A percentile compares a stretch with the other conserved stretches of the same genome.
These are phyloP conservation scores for Trifolium dubium DNA, from an alignment of 306 rosid species.

Conservation along the genomic window DNA sequence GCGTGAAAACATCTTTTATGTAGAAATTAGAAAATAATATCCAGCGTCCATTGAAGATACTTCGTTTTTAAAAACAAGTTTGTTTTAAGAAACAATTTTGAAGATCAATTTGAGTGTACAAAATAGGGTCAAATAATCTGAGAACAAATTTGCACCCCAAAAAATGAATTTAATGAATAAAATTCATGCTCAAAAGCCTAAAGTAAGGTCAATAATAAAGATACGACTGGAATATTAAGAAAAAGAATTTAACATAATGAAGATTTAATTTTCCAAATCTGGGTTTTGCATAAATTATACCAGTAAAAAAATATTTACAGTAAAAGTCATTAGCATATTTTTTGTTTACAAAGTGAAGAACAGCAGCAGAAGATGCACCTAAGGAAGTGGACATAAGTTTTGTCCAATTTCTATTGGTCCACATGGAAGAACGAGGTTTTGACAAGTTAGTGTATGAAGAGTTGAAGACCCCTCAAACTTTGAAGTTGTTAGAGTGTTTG, in stretches of 20 bases:
- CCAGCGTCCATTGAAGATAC: slow-evolving; percentile 30
- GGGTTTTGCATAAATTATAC: slow-evolving; percentile 1
- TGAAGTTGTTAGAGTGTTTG: background rate
- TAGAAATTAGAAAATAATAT: slow-evolving; percentile 43
- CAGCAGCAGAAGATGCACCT: background rate
- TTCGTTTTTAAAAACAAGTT: slow-evolving; percentile 31
- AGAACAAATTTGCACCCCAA: slow-evolving; percentile 16
- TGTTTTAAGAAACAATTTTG: slow-evolving; percentile 14
- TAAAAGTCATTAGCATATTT: background rate
- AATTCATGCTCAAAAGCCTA: slow-evolving; percentile 16
- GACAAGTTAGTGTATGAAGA: slow-evolving; percentile 16
- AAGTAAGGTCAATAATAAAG: background rate
- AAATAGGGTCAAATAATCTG: slow-evolving; percentile 38
- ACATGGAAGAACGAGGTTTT: slow-evolving; percentile 5
- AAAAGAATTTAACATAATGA: background rate
- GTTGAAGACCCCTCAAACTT: slow-evolving; percentile 23
- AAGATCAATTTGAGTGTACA: background rate
- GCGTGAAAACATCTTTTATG: slow-evolving; percentile 43
- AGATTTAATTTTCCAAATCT: background rate
- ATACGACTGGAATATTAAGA: slow-evolving; percentile 9
- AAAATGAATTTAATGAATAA: slow-evolving; percentile 9
- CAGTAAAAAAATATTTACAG: background rate
- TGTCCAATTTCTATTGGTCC: background rate
- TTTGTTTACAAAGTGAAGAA: background rate
- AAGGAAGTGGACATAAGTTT: background rate